Percentiles rank a stretch among this genome's conserved stretches.
Evolutionary conservation across 306 rosid species (phyloP).

Genomic region (Coriaria nepalensis): DNA sequence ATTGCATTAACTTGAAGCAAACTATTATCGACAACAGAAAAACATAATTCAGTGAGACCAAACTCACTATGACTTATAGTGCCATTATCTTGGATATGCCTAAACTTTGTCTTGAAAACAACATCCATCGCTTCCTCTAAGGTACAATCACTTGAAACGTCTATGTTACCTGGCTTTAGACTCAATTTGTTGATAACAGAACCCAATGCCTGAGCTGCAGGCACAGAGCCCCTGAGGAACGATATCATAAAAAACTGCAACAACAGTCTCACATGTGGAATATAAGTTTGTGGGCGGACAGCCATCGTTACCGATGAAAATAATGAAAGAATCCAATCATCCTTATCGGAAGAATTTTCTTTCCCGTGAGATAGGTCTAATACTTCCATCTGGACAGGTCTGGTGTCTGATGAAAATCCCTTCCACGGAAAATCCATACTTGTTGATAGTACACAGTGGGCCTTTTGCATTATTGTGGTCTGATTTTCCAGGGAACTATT

Average conservation of each 20-base stretch:
- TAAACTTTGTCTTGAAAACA: constrained; percentile 37
- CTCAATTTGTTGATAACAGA: constrained; percentile 70
- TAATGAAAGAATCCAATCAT: constrained; percentile 53
- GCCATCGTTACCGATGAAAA: constrained; percentile 73
- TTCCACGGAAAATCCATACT: constrained; percentile 31
- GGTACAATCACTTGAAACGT: constrained; percentile 27
- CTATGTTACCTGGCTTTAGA: constrained; percentile 27
- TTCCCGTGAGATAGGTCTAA: constrained; percentile 31
- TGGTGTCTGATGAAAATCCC: constrained; percentile 11
- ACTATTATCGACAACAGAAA: constrained; percentile 33
- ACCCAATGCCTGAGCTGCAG: constrained; percentile 88
- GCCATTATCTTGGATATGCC: constrained; percentile 20
- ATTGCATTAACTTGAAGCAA: constrained; percentile 56
- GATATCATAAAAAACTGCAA: constrained; percentile 43
- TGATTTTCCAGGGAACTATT: constrained; percentile 63
- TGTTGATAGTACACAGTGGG: constrained; percentile 46
- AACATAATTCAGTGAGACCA: constrained; percentile 53
- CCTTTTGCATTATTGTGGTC: constrained; percentile 44
- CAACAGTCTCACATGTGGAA: constrained; percentile 43
- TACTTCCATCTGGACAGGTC: constrained; percentile 27
- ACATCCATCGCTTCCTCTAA: constrained; percentile 72
- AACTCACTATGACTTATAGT: constrained; percentile 28
- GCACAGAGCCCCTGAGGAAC: constrained; percentile 57
- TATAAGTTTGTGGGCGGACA: constrained; percentile 33
- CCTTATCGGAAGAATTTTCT: constrained; percentile 32